Conservation (phyloP, 768 basidiomycete genomes). For the Phylloporus arenicola region DNA sequence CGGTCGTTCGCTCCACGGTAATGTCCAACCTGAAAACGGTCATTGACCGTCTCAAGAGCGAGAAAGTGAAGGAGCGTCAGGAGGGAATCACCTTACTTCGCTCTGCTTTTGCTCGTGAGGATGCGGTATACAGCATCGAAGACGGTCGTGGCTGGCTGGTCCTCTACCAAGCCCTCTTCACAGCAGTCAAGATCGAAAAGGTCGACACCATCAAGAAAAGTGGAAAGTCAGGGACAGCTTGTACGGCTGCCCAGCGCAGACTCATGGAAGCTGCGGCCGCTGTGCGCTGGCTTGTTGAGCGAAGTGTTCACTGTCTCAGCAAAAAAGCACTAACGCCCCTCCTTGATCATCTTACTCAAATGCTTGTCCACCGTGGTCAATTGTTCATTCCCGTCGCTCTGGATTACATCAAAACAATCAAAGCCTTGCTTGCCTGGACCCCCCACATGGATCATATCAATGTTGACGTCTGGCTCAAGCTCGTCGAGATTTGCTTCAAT, state of each 20-base stretch:
- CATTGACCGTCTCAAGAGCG: constrained; percentile 49
- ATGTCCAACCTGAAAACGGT: constrained; percentile 45
- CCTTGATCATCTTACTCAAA: constrained; percentile 58
- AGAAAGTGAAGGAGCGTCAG: constrained; percentile 66
- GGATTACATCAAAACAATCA: constrained; percentile 78
- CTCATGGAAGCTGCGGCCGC: constrained; percentile 61
- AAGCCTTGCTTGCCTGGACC: constrained; percentile 52
- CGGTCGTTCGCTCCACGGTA: not conserved
- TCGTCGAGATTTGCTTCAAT: constrained; percentile 73
- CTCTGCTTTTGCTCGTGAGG: constrained; percentile 45
- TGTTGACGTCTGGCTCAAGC: constrained; percentile 55
- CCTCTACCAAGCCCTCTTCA: constrained; percentile 71
- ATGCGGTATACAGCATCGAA: constrained; percentile 37
- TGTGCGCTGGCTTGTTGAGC: constrained; percentile 71
- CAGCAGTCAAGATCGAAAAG: constrained; percentile 59
- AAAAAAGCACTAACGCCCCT: constrained; percentile 51
- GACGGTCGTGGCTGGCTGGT: constrained; percentile 51
- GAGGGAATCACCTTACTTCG: constrained; percentile 54
- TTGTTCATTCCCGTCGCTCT: constrained; percentile 63
- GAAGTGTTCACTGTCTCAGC: constrained; percentile 51
- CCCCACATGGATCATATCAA: constrained; percentile 80
- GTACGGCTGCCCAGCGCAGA: constrained; percentile 50
- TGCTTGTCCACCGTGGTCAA: constrained; percentile 47
- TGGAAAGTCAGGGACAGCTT: constrained; percentile 35
- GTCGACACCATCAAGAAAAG: constrained; percentile 38